Base-by-base conservation (phyloP, 371 early-diverging fungal species). In the Mucor saturninus region DNA sequence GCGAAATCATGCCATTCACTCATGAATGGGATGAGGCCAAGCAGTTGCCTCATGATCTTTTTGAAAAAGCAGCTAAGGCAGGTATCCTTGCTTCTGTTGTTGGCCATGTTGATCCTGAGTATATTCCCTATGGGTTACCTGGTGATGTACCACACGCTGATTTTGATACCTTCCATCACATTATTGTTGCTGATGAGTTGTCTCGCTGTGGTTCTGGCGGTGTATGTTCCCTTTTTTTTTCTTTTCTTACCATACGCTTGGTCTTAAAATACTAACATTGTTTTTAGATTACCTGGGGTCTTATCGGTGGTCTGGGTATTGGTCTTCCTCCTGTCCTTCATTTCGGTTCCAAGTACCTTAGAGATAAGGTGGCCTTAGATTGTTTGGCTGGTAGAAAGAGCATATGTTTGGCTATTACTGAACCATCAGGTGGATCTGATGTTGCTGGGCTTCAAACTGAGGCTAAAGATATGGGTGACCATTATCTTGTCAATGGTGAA, bases 371-470 rank as follows among this genome's bases (percentile, higher is more conserved):
- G 5, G 80, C 88, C 5, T 68, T 64, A 14, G 86, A 78, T 9
- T 82, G 85, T 54, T 63, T 91, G 10, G 51, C 68, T 9, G 92
- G 92, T 50, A 66, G 68, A 29, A 89, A 90, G 74, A 73, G 73
- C 59, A 90, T 90, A 35, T 89, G 90, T 65, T 64, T 91, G 59
- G 77, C 79, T 8, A 86, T 90, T 54, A 89, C 90, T 6, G 90
- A 89, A 57, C 90, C 90, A 21, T 69, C 74, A 32, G 90, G 86
- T 39, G 90, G 90, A 7, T 86, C 86, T 0, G 95, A 95, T 78
- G 95, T 95, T 0, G 95, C 95, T 37, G 89, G 86, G 66, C 76
- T 95, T 38, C 71, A 73, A 15, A 86, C 87, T 13, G 89, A 89
- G 60, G 95, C 95, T 10, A 89, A 87, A 60, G 87, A 91, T 71